Conservation (phyloP, 768 basidiomycete species). For the Amanita rimosa region DNA sequence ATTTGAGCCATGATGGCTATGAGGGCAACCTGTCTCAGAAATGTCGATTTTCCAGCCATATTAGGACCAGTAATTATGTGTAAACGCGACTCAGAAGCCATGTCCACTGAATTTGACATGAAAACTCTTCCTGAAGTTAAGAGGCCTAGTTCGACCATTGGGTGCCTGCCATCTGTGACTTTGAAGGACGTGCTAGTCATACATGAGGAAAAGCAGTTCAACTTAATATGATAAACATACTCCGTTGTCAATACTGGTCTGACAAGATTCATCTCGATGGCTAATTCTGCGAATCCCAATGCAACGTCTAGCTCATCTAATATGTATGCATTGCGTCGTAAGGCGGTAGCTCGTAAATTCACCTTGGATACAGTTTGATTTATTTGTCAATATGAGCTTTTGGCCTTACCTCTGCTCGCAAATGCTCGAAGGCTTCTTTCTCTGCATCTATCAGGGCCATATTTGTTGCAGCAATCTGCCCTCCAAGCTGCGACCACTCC, state of each 20-base stretch:
- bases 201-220: neutral
- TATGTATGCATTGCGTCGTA: slow-evolving; percentile 69
- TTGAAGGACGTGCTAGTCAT: slow-evolving; percentile 40
- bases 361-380: slow-evolving; percentile 33
- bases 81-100: slow-evolving; percentile 49
- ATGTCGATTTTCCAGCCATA: slow-evolving; percentile 92
- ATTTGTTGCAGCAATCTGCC: slow-evolving; percentile 48
- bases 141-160: slow-evolving; percentile 85
- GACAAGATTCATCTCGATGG: slow-evolving; percentile 66
- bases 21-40: slow-evolving; percentile 84
- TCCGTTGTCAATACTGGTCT: slow-evolving; percentile 58
- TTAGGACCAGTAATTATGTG: slow-evolving; percentile 92
- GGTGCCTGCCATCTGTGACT: slow-evolving; percentile 79
- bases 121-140: slow-evolving; percentile 65
- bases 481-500: slow-evolving; percentile 72
- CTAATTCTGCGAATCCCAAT: slow-evolving; percentile 72
- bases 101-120: slow-evolving; percentile 68
- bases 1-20: slow-evolving; percentile 85
- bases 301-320: slow-evolving; percentile 85
- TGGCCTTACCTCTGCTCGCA: slow-evolving; percentile 51
- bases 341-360: slow-evolving; percentile 34
- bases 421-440: slow-evolving; percentile 57
- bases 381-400: neutral
- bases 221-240: slow-evolving; percentile 28
- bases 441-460: slow-evolving; percentile 45